Conservation (phyloP, 352 stramenopile species). For the Pythium sp. region DNA sequence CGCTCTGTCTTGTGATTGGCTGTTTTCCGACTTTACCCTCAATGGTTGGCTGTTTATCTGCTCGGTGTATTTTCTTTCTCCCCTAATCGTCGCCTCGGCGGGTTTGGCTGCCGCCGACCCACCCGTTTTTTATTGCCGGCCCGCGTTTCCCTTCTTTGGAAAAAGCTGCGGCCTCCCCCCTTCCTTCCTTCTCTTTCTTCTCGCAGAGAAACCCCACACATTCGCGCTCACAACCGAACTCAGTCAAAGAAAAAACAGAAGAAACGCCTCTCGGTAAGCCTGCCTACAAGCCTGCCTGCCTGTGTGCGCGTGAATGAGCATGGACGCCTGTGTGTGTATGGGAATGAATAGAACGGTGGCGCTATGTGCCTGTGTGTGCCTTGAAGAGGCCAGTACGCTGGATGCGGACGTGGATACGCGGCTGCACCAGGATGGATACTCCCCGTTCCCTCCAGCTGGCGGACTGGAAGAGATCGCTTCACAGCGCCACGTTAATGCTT, state of each 20-base stretch:
- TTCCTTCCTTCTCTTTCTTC: conserved; percentile 21
- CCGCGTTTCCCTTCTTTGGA: conserved; percentile 2
- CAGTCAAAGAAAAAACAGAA: conserved; percentile 15
- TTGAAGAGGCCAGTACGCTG: neutral
- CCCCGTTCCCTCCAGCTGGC: neutral
- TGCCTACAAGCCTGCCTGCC: neutral
- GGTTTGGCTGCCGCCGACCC: neutral
- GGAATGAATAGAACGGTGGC: neutral
- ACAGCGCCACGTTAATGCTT: neutral
- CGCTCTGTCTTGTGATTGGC: conserved; percentile 11
- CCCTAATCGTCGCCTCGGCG: neutral
- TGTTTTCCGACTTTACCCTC: neutral
- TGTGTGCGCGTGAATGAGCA: neutral
- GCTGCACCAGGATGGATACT: neutral
- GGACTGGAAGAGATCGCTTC: neutral
- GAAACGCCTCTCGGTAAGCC: conserved; percentile 5
- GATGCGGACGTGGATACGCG: neutral
- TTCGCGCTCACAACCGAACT: conserved; percentile 16
- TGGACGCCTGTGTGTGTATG: neutral
- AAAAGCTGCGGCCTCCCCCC: conserved; percentile 14
- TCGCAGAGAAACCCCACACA: conserved; percentile 1
- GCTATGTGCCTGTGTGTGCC: neutral
- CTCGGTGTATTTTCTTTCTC: conserved; percentile 8
- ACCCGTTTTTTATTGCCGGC: conserved; percentile 10
- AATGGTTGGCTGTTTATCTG: neutral